phyloP scores from a whole-genome alignment of 2,329 filamentous ascomycete species.

The Emericellopsis cladophorae region DNA sequence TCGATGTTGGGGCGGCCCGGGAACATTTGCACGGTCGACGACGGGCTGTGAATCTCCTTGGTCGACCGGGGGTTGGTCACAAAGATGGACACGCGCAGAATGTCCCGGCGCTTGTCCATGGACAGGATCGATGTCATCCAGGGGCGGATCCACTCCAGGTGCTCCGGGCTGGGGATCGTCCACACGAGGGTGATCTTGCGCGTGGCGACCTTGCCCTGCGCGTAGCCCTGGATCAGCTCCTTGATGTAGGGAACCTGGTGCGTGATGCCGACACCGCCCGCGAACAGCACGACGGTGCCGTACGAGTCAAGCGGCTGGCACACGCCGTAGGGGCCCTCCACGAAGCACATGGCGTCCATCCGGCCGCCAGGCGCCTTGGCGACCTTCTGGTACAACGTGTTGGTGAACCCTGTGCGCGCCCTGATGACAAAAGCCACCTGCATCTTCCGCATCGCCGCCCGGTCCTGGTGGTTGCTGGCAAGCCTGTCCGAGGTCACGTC shows the following conservation, averaged over 20 bases:
- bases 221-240: constrained; percentile 56
- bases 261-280: constrained; percentile 70
- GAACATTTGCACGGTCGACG: constrained; percentile 73
- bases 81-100: constrained; percentile 66
- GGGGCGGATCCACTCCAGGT: constrained; percentile 71
- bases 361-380: constrained; percentile 45
- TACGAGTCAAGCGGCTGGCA: constrained; percentile 61
- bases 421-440: constrained; percentile 62
- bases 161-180: constrained; percentile 68
- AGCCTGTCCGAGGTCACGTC: constrained; percentile 38
- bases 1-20: constrained; percentile 65
- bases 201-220: constrained; percentile 56
- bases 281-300: constrained; percentile 67
- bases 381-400: constrained; percentile 55
- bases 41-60: constrained; percentile 71
- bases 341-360: constrained; percentile 50
- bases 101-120: constrained; percentile 62
- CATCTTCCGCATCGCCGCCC: constrained; percentile 46
- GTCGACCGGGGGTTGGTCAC: constrained; percentile 62
- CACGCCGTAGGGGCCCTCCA: constrained; percentile 69
- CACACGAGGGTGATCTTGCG: constrained; percentile 64
- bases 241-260: constrained; percentile 67
- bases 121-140: constrained; percentile 74
- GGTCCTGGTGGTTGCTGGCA: constrained; percentile 45
- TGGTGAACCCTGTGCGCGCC: constrained; percentile 62